Conservation (phyloP, 768 basidiomycete genomes). For the Clavulina sp. region DNA sequence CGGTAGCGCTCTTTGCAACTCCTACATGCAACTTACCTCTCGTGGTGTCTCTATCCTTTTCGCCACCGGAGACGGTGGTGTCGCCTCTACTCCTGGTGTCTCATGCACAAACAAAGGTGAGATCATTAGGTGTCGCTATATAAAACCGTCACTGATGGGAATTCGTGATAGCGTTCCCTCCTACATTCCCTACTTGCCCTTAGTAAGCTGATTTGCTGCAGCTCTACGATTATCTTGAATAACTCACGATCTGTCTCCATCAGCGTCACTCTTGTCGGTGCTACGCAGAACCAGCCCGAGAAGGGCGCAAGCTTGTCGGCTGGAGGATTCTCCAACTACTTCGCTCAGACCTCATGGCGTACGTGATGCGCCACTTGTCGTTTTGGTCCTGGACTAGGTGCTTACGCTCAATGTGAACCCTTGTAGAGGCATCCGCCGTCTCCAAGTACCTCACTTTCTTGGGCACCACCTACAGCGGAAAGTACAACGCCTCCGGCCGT, state of each 20-base stretch:
- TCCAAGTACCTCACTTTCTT: neutral
- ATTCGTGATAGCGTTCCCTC: slow-evolving; percentile 2
- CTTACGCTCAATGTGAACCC: neutral
- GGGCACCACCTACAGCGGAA: neutral
- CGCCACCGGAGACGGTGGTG: slow-evolving; percentile 6
- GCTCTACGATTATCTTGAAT: too few relatives aligned
- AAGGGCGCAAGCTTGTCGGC: slow-evolving; percentile 2
- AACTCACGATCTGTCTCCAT: neutral
- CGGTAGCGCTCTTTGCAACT: neutral
- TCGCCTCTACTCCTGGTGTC: neutral
- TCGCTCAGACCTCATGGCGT: neutral
- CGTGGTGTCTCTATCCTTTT: slow-evolving; percentile 4
- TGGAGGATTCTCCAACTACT: slow-evolving; percentile 13
- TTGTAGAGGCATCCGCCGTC: neutral
- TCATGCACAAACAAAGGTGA: neutral
- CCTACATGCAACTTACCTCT: slow-evolving; percentile 47
- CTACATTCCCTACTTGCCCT: slow-evolving; percentile 7
- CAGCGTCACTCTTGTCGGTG: slow-evolving; percentile 6
- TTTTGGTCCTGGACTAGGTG: neutral
- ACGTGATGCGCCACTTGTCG: neutral
- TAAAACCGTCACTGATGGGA: neutral
- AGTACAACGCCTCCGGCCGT: slow-evolving; percentile 5
- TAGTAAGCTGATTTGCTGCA: neutral
- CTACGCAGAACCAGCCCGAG: slow-evolving; percentile 4
- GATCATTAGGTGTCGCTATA: neutral